Percentiles rank a stretch among this genome's conserved stretches.
These are phyloP conservation scores for Fagopyrum tataricum DNA, from an alignment of 148 eudicot genomes.

Conservation along the genomic window DNA sequence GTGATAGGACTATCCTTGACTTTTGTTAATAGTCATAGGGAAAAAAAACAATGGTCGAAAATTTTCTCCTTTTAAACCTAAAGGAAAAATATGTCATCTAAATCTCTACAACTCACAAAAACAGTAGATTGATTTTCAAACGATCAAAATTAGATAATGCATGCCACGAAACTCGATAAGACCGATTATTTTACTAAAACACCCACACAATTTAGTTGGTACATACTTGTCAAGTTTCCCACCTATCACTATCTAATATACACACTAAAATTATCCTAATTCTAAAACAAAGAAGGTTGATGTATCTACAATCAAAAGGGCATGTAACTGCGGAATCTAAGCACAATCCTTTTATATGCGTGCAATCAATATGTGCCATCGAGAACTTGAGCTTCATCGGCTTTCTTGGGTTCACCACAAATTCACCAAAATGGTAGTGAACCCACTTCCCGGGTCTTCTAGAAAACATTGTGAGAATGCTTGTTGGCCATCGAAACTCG, in stretches of 20 bases:
- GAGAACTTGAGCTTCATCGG: conserved; percentile 46
- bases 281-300: conserved; percentile 5
- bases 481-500: conserved; percentile 44
- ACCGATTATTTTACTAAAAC: no score
- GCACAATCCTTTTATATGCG: conserved; percentile 72
- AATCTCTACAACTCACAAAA: no score
- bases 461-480: conserved; percentile 47
- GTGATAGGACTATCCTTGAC: no score
- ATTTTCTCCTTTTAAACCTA: no score
- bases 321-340: conserved; percentile 59
- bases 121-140: no score
- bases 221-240: no score
- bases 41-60: no score
- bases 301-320: conserved; percentile 44
- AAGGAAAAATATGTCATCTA: no score
- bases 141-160: no score
- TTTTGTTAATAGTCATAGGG: no score
- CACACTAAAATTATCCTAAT: neutral
- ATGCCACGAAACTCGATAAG: no score
- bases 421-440: conserved; percentile 60
- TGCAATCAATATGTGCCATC: conserved; percentile 83
- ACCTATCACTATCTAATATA: neutral
- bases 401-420: conserved; percentile 32
- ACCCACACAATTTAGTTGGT: no score
- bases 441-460: conserved; percentile 58